phyloP scores from a whole-genome alignment of 1,139 yeast species.

The Blastobotrys niveus region DNA sequence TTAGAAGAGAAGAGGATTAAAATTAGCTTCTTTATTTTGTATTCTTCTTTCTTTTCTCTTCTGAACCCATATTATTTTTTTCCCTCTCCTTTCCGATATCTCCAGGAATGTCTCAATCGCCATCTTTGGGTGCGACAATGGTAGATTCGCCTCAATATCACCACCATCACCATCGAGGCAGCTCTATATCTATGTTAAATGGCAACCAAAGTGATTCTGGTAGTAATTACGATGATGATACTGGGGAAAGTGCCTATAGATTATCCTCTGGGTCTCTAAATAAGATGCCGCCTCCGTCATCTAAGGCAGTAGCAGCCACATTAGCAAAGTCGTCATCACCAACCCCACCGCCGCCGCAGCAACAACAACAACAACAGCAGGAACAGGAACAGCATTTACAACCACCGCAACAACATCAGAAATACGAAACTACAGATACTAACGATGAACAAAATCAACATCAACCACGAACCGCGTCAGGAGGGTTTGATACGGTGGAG shows the following conservation, averaged over 20 bases:
- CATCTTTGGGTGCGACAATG: conserved; percentile 5
- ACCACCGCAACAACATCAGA: neutral
- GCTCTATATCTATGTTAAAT: too few relatives aligned
- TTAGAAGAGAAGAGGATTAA: too few relatives aligned
- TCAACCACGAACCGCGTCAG: neutral
- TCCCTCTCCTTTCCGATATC: too few relatives aligned
- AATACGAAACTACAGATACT: neutral
- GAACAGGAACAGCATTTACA: neutral
- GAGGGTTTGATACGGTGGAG: neutral
- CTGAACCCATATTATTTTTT: neutral
- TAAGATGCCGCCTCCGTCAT: neutral
- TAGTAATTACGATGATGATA: conserved; percentile 3
- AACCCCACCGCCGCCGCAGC: too few relatives aligned
- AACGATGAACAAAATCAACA: neutral
- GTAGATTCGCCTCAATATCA: neutral
- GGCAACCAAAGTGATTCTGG: neutral
- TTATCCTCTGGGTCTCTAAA: neutral
- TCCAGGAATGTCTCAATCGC: too few relatives aligned
- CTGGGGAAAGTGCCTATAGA: conserved; percentile 5
- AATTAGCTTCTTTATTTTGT: too few relatives aligned
- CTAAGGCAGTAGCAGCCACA: neutral
- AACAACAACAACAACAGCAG: neutral
- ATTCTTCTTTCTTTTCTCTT: neutral
- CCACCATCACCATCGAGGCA: neutral
- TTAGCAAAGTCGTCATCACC: too few relatives aligned